Conservation (phyloP, 2,329 filamentous ascomycete genomes). For the Aspergillus fijiensis region DNA sequence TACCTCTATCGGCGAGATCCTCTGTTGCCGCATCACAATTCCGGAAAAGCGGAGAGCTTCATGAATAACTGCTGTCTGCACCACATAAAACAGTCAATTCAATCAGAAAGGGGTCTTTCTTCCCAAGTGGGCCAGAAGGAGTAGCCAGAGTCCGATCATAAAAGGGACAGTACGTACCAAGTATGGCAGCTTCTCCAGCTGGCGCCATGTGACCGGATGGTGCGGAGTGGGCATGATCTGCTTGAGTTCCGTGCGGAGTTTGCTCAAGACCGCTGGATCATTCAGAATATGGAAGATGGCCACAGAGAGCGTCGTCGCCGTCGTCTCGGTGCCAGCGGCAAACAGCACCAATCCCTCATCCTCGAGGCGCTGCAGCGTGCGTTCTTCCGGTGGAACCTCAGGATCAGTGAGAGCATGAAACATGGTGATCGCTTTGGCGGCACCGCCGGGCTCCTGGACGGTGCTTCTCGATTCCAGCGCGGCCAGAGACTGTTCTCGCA, state of each 20-base stretch:
- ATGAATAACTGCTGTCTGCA: slow-evolving; percentile 12
- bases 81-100: background rate
- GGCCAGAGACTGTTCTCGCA: background rate
- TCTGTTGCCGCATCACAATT: slow-evolving; percentile 30
- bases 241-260: slow-evolving; percentile 30
- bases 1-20: slow-evolving; percentile 25
- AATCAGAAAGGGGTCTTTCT: no score
- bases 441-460: background rate
- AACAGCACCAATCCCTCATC: background rate
- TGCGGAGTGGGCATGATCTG: slow-evolving; percentile 29
- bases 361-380: background rate
- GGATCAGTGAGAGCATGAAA: background rate
- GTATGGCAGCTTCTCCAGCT: slow-evolving; percentile 45
- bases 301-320: background rate
- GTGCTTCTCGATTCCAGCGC: background rate
- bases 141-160: background rate
- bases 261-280: slow-evolving; percentile 12
- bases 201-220: slow-evolving; percentile 24
- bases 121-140: background rate
- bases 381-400: background rate
- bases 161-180: slow-evolving; percentile 21
- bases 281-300: background rate
- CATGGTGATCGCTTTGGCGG: no score
- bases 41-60: slow-evolving; percentile 43
- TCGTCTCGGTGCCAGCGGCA: background rate